Conservation (phyloP, 2,329 filamentous ascomycete species). For the Trichoderma guizhouense region DNA sequence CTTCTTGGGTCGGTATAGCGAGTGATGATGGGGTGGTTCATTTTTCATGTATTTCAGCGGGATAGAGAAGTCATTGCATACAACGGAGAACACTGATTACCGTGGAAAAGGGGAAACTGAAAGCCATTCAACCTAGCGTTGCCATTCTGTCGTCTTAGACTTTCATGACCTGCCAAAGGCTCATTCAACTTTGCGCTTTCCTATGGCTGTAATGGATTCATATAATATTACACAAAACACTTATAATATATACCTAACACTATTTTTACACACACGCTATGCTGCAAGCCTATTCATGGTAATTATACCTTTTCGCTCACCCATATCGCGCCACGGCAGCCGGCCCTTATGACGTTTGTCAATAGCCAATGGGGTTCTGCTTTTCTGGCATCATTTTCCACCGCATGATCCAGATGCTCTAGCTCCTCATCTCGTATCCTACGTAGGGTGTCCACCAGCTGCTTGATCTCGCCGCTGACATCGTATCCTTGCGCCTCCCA, state of each 20-base stretch:
- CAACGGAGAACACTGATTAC: not conserved
- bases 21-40: not conserved
- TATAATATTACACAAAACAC: not conserved
- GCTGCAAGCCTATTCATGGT: not conserved
- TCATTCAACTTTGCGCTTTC: not conserved
- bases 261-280: not conserved
- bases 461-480: slow-evolving; percentile 71
- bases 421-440: slow-evolving; percentile 92
- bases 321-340: slow-evolving; percentile 91
- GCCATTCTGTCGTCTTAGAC: slow-evolving; percentile 1
- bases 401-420: slow-evolving; percentile 92
- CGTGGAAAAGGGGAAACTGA: not conserved
- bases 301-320: slow-evolving; percentile 69
- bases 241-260: not conserved
- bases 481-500: slow-evolving; percentile 77
- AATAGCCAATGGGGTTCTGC: slow-evolving; percentile 87
- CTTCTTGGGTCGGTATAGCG: not conserved
- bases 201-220: not conserved
- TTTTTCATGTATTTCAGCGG: slow-evolving; percentile 3
- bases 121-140: not conserved
- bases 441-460: slow-evolving; percentile 70
- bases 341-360: slow-evolving; percentile 82
- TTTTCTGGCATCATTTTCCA: slow-evolving; percentile 87
- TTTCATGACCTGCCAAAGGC: not conserved
- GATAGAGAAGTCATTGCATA: slow-evolving; percentile 3